Evolutionary conservation across 1,284 basidiomycete genomes (phyloP).

Genomic region (Ceraceosorus guamensis): DNA sequence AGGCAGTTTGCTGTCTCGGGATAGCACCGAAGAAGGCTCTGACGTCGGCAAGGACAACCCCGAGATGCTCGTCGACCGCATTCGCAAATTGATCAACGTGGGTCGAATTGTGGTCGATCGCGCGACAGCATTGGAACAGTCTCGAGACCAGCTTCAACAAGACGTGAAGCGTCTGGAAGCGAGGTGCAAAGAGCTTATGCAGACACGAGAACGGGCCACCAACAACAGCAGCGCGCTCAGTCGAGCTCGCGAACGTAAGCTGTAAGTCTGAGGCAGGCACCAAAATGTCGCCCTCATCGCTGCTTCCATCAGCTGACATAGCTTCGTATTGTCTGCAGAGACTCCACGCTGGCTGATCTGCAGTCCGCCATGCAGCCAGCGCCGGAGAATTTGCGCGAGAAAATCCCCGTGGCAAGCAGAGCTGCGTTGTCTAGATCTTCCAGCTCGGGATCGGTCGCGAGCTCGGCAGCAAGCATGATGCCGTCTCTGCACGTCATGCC

Average conservation of each 20-base stretch:
- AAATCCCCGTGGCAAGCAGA: neutral
- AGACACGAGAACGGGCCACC: constrained; percentile 2
- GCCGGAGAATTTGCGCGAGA: neutral
- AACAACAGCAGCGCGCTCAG: neutral
- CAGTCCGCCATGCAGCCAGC: neutral
- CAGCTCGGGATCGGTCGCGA: neutral
- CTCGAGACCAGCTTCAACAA: neutral
- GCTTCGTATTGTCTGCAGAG: neutral
- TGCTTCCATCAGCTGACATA: neutral
- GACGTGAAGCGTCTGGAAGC: neutral
- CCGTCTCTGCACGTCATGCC: constrained; percentile 12
- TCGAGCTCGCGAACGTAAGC: constrained; percentile 2
- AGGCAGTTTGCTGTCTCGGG: neutral
- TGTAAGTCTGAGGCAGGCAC: constrained; percentile 1
- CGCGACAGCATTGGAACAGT: neutral
- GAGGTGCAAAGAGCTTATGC: neutral
- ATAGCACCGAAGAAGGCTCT: neutral
- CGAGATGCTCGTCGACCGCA: neutral
- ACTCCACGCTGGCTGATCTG: neutral
- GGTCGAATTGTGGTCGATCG: neutral
- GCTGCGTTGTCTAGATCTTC: neutral
- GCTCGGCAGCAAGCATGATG: neutral
- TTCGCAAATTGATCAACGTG: neutral
- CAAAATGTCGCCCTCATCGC: too few relatives aligned
- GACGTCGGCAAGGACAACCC: neutral